Evolutionary conservation across 1,139 yeast genomes (phyloP), one percentile per base, ranked within the genome.

Genomic region (Lodderomyces oxycetoniae): DNA sequence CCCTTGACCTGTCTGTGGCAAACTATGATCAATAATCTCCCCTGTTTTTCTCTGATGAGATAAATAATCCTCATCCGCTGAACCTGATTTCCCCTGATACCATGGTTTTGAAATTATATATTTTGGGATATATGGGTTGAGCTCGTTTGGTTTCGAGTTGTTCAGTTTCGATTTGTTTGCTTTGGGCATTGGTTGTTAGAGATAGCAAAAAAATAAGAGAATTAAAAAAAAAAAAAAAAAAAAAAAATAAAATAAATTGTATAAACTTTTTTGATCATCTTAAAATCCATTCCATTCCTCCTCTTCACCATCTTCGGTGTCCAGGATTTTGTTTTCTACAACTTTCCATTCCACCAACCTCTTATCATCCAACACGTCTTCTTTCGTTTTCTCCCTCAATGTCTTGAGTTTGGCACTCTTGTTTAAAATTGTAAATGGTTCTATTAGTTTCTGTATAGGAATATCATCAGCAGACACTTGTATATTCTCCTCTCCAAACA

Each of bases 341-440:
- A 79, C 66, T 5, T 79, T 83, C 95, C 95, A 86, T 26, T 65
- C 65, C 24, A 57, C 56, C 38, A 87, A 66, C 50, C 93, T 70
- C 24, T 63, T 59, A 53, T 88, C 95, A 1, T 63, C 63, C 36
- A 85, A 61, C 1, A 89, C 71, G 30, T 85, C 93, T 30, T 73
- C 77, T 44, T 63, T 67, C 41, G 83, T 79, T 48, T 77, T 79
- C 37, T 70, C 66, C 53, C 87, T 75, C 41, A 88, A 62, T 2
- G 85, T 74, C 59, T 82, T 85, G 50, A 76, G 67, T 24, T 66
- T 60, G 9, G 80, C 71, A 15, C 63, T 58, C 25, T 64, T 62
- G 28, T 67, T 63, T 38, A 89, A 63, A 4, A 57, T 63, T 29
- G 62, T 61, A 47, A 87, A 79, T 4, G 93, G 87, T 17, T 60